Evolutionary conservation across 1,139 yeast species (phyloP).

Genomic region (Suhomyces panamericanus): DNA sequence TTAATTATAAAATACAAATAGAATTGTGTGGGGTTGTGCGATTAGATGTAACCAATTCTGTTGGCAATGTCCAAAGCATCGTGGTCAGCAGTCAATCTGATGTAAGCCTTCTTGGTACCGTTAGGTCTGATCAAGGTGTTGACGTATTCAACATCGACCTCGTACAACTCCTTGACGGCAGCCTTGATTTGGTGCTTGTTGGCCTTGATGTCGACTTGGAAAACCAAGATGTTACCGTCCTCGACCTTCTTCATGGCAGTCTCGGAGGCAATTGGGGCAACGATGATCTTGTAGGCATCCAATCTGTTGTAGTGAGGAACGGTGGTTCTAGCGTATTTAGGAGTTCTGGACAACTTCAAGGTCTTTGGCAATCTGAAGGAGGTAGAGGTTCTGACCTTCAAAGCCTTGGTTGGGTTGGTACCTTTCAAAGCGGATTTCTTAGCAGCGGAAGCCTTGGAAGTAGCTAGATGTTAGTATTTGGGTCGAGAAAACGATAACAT

Average conservation of each 20-base stretch:
- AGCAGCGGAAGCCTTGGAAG: conserved; percentile 88
- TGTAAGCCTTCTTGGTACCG: conserved; percentile 99
- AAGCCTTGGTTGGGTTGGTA: conserved; percentile 85
- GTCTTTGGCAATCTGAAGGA: conserved; percentile 99
- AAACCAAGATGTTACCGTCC: conserved; percentile 98
- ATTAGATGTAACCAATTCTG: conserved; percentile 97
- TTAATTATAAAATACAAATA: conserved; percentile 18
- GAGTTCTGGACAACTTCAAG: conserved; percentile 87
- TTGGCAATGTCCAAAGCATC: conserved; percentile 99
- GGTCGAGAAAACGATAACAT: not conserved
- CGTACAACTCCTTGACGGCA: conserved; percentile 98
- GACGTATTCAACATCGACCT: conserved; percentile 90
- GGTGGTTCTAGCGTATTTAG: conserved; percentile 93
- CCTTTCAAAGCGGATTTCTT: conserved; percentile 99
- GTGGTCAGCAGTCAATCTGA: conserved; percentile 98
- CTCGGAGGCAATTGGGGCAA: conserved; percentile 96
- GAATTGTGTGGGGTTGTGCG: conserved; percentile 14
- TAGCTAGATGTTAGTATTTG: conserved; percentile 21
- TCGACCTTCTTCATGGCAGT: conserved; percentile 99
- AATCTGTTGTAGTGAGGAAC: conserved; percentile 97
- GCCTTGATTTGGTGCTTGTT: conserved; percentile 98
- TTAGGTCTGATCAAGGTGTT: conserved; percentile 98
- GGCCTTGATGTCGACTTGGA: conserved; percentile 95
- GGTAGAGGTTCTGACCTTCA: conserved; percentile 92
- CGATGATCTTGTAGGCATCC: conserved; percentile 94